phyloP scores from a whole-genome alignment of 345 rosid genomes.

The Viola odorata region DNA sequence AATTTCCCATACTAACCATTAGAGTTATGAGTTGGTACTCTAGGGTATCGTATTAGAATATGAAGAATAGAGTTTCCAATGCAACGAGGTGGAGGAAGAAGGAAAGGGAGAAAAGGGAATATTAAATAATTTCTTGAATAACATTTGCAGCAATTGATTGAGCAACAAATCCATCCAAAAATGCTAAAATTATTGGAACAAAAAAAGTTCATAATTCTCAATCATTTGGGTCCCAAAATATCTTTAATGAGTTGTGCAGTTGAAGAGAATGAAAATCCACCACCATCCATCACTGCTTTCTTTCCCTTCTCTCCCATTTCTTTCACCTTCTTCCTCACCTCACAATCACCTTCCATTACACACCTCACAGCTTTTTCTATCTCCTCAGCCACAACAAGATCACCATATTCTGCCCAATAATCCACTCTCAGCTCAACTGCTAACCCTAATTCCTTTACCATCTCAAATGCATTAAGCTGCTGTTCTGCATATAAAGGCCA shows the following conservation, averaged over 20 bases:
- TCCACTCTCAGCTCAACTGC: conserved; percentile 23
- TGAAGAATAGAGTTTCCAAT: no score
- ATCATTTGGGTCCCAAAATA: no score
- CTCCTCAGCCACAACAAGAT: conserved; percentile 24
- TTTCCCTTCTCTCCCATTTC: conserved; percentile 18
- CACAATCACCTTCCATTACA: conserved; percentile 19
- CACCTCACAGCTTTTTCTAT: conserved; percentile 17
- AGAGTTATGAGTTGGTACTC: no score
- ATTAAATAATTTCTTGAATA: no score
- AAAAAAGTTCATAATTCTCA: no score
- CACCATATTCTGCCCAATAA: conserved; percentile 5
- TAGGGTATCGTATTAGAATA: no score
- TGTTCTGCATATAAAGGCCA: conserved; percentile 29
- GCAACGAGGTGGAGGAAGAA: no score
- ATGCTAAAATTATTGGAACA: no score
- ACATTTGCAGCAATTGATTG: no score
- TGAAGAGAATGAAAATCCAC: conserved; percentile 27
- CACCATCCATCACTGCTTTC: conserved; percentile 17
- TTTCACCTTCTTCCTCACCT: conserved; percentile 18
- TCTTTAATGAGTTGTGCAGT: conserved; percentile 1
- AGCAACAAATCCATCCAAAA: no score
- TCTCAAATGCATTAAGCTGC: conserved; percentile 18
- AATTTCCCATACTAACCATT: no score
- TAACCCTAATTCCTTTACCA: conserved; percentile 17
- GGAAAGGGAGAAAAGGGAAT: no score